Conservation (phyloP, 108 stramenopile species). For the Nitzschia inconspicua region DNA sequence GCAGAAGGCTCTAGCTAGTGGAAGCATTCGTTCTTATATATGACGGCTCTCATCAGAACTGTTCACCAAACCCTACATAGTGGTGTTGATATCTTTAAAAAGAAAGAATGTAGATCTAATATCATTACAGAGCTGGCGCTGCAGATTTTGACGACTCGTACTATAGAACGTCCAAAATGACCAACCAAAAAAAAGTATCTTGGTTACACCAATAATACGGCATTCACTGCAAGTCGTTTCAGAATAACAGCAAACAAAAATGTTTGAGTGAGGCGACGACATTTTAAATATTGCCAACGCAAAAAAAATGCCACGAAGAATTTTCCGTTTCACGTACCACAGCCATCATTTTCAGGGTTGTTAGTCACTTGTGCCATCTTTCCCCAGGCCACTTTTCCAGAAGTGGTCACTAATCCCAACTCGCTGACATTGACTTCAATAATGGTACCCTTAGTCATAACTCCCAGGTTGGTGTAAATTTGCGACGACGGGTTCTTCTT, state of each 20-base stretch:
- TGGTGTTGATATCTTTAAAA: too few species aligned
- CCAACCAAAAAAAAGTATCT: not conserved
- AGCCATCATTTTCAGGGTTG: constrained; percentile 64
- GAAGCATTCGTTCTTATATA: too few species aligned
- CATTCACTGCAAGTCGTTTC: too few species aligned
- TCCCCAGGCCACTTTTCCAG: constrained; percentile 99
- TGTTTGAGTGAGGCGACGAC: not conserved
- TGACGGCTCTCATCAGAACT: too few species aligned
- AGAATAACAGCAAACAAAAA: not conserved
- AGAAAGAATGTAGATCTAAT: not conserved
- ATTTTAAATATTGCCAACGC: too few species aligned
- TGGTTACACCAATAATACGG: constrained; percentile 33
- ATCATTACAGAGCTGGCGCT: not conserved
- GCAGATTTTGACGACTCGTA: not conserved
- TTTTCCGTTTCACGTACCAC: too few species aligned
- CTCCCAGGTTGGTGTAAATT: constrained; percentile 95
- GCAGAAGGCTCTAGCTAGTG: too few species aligned
- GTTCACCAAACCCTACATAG: too few species aligned
- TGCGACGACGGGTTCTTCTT: constrained; percentile 97
- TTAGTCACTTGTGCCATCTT: constrained; percentile 99
- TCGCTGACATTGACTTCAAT: constrained; percentile 99
- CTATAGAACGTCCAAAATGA: not conserved
- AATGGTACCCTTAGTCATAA: constrained; percentile 99
- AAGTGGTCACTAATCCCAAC: constrained; percentile 96
- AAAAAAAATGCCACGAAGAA: constrained; percentile 26